Percentiles rank a stretch among this genome's conserved stretches.
phyloP scores from a whole-genome alignment of 2,329 filamentous ascomycete genomes.

The Epichloe bromicola region DNA sequence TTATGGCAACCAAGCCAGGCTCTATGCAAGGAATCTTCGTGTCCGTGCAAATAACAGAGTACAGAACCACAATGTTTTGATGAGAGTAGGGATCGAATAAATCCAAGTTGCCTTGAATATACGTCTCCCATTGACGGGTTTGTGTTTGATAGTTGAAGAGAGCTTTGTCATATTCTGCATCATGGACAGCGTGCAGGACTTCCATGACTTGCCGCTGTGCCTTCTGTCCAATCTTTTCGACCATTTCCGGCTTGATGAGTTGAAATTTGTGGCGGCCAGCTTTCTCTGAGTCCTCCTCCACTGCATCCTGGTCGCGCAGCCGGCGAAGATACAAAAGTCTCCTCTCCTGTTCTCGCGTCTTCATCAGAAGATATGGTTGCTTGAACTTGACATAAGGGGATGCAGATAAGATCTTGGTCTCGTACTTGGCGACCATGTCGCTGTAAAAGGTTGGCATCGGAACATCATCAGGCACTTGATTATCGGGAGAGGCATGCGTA shows the following conservation, averaged over 20 bases:
- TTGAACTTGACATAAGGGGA: constrained; percentile 95
- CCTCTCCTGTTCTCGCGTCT: constrained; percentile 80
- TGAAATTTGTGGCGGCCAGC: constrained; percentile 62
- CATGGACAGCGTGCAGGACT: constrained; percentile 85
- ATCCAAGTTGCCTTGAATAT: constrained; percentile 75
- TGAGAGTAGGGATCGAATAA: constrained; percentile 92
- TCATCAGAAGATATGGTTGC: constrained; percentile 85
- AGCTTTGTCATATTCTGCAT: constrained; percentile 93
- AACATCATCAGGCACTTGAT: constrained; percentile 59
- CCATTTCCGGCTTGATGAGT: constrained; percentile 90
- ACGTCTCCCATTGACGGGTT: constrained; percentile 91
- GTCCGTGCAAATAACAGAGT: constrained; percentile 84
- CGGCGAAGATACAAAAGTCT: constrained; percentile 70
- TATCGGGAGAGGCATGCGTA: constrained; percentile 31
- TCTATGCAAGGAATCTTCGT: constrained; percentile 90
- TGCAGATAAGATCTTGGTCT: constrained; percentile 85
- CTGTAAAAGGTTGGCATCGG: constrained; percentile 88
- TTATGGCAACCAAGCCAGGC: constrained; percentile 77
- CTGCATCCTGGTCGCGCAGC: constrained; percentile 62
- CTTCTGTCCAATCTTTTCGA: constrained; percentile 67
- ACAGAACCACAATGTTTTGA: constrained; percentile 89
- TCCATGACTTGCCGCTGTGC: constrained; percentile 82
- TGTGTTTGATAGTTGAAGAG: constrained; percentile 89
- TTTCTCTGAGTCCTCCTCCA: constrained; percentile 50
- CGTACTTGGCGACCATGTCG: constrained; percentile 85